Percentiles rank a stretch among this genome's conserved stretches.
These are phyloP conservation scores for Juncus inflexus DNA, from an alignment of 176 grass and related monocot species.

Conservation along the genomic window DNA sequence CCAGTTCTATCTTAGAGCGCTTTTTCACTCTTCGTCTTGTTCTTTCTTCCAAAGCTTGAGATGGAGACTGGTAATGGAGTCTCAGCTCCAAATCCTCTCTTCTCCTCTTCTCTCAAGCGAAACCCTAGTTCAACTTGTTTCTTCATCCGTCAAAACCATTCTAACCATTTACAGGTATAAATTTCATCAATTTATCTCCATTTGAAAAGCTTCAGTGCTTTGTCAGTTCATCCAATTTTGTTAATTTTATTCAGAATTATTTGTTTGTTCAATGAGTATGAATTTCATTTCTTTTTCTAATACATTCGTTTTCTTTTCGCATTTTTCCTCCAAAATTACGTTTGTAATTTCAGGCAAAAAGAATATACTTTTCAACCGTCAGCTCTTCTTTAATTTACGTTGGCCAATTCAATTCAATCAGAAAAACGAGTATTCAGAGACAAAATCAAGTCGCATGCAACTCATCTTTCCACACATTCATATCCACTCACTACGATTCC, in stretches of 20 bases:
- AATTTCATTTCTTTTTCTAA: neutral
- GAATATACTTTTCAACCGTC: neutral
- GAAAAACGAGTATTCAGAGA: constrained; percentile 22
- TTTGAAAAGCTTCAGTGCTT: neutral
- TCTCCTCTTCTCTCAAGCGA: constrained; percentile 17
- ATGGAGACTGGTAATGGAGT: constrained; percentile 39
- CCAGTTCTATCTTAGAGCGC: too few species aligned
- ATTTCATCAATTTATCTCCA: constrained; percentile 8
- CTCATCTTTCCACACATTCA: constrained; percentile 9
- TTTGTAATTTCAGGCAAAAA: constrained; percentile 14
- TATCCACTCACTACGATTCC: constrained; percentile 32
- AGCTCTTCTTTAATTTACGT: constrained; percentile 5
- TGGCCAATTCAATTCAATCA: neutral
- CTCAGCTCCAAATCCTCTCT: constrained; percentile 34
- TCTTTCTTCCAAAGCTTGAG: neutral
- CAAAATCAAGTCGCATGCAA: constrained; percentile 12
- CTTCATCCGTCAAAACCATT: constrained; percentile 14
- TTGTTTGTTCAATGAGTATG: neutral
- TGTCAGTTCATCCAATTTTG: neutral
- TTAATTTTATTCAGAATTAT: neutral
- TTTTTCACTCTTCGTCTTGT: neutral
- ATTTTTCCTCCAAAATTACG: constrained; percentile 15
- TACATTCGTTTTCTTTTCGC: too few species aligned
- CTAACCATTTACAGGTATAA: constrained; percentile 14
- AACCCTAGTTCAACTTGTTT: neutral